Conservation (phyloP, 345 rosid species). For the Euphorbia peplus region DNA sequence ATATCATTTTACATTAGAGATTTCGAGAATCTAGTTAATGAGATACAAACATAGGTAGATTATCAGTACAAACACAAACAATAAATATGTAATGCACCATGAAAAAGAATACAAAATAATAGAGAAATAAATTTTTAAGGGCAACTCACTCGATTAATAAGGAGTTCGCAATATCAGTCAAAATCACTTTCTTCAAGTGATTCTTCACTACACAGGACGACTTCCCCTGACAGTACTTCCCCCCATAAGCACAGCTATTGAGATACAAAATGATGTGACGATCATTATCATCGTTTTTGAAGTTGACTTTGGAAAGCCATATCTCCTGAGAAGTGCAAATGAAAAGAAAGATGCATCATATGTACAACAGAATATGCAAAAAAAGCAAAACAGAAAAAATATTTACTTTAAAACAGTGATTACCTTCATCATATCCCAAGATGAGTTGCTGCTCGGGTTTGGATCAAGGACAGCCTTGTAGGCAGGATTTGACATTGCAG, state of each 20-base stretch:
- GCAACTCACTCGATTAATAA: constrained; percentile 76
- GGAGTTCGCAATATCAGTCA: constrained; percentile 59
- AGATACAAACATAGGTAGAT: not conserved
- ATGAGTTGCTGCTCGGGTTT: constrained; percentile 74
- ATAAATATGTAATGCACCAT: not conserved
- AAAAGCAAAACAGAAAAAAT: too few species aligned
- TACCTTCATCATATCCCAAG: constrained; percentile 99
- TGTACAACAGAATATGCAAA: not conserved
- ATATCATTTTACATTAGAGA: too few species aligned
- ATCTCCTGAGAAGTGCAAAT: constrained; percentile 62
- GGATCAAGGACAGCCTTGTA: constrained; percentile 99
- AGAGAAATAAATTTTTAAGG: not conserved
- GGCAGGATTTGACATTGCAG: constrained; percentile 97
- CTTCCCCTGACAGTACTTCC: constrained; percentile 70
- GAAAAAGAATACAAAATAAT: not conserved
- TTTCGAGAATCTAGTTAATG: too few species aligned
- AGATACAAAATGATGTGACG: constrained; percentile 71
- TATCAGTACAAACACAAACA: not conserved
- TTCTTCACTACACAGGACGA: constrained; percentile 65
- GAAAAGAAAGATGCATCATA: not conserved
- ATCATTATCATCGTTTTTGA: constrained; percentile 64
- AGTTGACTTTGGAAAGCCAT: constrained; percentile 69
- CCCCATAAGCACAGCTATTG: constrained; percentile 69
- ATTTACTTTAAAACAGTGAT: not conserved
- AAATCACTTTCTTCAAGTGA: constrained; percentile 72